Percentiles rank a stretch among this genome's conserved stretches.
Evolutionary conservation across 257 asterid genomes (phyloP).

Genomic region (Phtheirospermum japonicum): DNA sequence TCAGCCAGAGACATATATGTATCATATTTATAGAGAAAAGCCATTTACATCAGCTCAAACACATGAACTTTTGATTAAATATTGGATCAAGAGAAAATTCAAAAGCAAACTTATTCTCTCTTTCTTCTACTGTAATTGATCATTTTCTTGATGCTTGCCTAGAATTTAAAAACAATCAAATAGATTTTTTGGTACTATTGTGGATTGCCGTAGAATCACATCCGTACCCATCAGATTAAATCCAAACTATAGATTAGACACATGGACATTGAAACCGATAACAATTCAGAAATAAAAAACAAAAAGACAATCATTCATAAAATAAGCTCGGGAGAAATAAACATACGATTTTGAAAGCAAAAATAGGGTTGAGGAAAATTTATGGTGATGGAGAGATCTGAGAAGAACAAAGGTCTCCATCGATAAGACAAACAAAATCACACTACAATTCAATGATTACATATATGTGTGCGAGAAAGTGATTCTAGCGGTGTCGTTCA

Average conservation of each 20-base stretch:
- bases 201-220: neutral
- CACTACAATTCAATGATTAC: too few relatives aligned
- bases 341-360: constrained; percentile 48
- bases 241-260: neutral
- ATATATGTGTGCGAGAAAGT: too few relatives aligned
- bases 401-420: constrained; percentile 65
- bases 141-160: neutral
- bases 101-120: neutral
- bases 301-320: neutral
- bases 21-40: neutral
- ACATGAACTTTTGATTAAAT: neutral
- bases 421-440: too few relatives aligned
- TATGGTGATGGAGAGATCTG: constrained; percentile 64
- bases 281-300: neutral
- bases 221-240: neutral
- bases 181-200: neutral
- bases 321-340: neutral
- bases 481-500: too few relatives aligned
- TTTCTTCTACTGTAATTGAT: too few relatives aligned
- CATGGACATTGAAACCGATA: neutral
- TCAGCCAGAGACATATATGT: neutral
- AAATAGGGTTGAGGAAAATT: constrained; percentile 42
- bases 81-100: too few relatives aligned
- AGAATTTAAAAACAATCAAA: neutral
- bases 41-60: neutral